Evolutionary conservation across 768 basidiomycete genomes (phyloP).

Genomic region (Mycena vulgaris): DNA sequence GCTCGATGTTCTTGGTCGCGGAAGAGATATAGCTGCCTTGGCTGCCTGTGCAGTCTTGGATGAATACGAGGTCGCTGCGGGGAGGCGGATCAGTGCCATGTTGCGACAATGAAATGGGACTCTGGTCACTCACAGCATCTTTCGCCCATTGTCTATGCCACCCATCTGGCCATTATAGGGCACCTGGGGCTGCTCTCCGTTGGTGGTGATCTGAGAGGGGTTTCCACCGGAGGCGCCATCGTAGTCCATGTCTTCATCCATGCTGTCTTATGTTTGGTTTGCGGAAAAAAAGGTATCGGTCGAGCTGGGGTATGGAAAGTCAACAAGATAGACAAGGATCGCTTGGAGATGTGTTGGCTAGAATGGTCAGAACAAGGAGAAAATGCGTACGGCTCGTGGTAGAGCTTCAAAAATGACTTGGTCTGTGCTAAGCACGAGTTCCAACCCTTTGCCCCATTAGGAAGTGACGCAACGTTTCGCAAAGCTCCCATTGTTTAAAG

Average conservation of each 20-base stretch:
- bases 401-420: constrained; percentile 29
- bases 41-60: constrained; percentile 95
- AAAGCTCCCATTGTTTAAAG: constrained; percentile 22
- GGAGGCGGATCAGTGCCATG: constrained; percentile 37
- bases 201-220: constrained; percentile 49
- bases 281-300: constrained; percentile 12
- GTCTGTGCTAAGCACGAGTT: constrained; percentile 28
- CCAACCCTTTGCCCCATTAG: constrained; percentile 8
- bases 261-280: constrained; percentile 50
- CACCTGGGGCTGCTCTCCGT: constrained; percentile 54
- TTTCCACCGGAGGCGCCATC: constrained; percentile 52
- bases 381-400: constrained; percentile 37
- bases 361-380: constrained; percentile 16
- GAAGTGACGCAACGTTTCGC: constrained; percentile 15
- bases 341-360: constrained; percentile 32
- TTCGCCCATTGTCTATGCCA: constrained; percentile 60
- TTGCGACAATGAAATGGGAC: constrained; percentile 26
- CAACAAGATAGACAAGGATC: constrained; percentile 13
- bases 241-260: constrained; percentile 90
- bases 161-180: constrained; percentile 49
- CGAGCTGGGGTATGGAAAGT: constrained; percentile 20
- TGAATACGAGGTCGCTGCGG: constrained; percentile 90
- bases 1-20: constrained; percentile 96
- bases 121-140: constrained; percentile 81
- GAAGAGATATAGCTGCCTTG: constrained; percentile 94